Evolutionary conservation across 169 alveolate genomes (phyloP).

Genomic region (Cryptosporidium bovis): DNA sequence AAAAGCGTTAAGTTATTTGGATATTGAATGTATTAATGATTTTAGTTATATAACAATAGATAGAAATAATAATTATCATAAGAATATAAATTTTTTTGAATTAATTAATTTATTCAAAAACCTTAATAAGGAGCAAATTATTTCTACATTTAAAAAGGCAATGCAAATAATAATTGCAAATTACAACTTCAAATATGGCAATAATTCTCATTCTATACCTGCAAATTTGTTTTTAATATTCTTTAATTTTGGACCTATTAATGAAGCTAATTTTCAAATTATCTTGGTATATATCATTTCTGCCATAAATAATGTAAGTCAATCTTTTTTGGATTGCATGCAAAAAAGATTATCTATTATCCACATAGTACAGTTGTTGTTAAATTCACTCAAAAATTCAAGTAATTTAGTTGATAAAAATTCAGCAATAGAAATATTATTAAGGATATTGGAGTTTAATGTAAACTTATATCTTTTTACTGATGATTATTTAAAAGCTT

Average conservation of each 20-base stretch:
- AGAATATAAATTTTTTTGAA: neutral
- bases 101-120: neutral
- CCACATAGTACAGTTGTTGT: slow-evolving; percentile 17
- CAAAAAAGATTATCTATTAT: slow-evolving; percentile 3
- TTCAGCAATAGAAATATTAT: slow-evolving; percentile 18
- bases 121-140: neutral
- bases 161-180: neutral
- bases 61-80: neutral
- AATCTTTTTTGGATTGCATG: slow-evolving; percentile 1
- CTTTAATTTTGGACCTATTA: neutral
- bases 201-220: neutral
- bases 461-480: slow-evolving; percentile 1
- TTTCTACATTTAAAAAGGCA: neutral
- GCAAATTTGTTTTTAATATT: slow-evolving; percentile 12
- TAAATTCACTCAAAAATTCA: slow-evolving; percentile 30
- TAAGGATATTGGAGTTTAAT: slow-evolving; percentile 15
- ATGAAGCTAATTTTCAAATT: neutral
- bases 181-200: too few species aligned
- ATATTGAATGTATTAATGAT: neutral
- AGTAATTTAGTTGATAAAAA: neutral
- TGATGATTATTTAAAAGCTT: neutral
- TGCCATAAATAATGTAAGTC: slow-evolving; percentile 3
- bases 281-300: slow-evolving; percentile 1
- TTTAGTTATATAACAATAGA: neutral
- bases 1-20: neutral